phyloP scores from a whole-genome alignment of 1,284 basidiomycete genomes.

The Leccinum huronense region DNA sequence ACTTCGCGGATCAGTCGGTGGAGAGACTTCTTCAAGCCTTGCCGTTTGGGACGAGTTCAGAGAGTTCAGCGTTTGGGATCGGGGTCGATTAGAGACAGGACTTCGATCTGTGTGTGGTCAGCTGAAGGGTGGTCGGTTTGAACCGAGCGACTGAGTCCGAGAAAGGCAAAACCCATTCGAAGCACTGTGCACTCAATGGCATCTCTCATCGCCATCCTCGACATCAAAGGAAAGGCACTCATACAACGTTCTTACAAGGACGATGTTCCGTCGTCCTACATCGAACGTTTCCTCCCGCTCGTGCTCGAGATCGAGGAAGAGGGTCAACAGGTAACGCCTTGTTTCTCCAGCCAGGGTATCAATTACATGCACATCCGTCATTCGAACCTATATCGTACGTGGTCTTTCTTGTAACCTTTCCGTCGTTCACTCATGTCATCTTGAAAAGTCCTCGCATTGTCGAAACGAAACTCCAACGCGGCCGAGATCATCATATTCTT shows the following conservation, averaged over 20 bases:
- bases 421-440: not conserved
- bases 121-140: too few species aligned
- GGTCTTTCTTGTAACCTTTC: not conserved
- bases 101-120: constrained; percentile 37
- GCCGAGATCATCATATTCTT: constrained; percentile 97
- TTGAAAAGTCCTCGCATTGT: constrained; percentile 83
- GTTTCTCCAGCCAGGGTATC: constrained; percentile 90
- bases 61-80: constrained; percentile 61
- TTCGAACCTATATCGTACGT: constrained; percentile 91
- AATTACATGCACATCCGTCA: constrained; percentile 99
- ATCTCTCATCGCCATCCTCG: constrained; percentile 87
- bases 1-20: constrained; percentile 22
- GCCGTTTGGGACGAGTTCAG: constrained; percentile 66
- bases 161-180: too few species aligned
- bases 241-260: constrained; percentile 98
- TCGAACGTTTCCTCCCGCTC: constrained; percentile 94
- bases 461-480: constrained; percentile 95
- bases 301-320: constrained; percentile 98
- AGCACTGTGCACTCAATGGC: constrained; percentile 36
- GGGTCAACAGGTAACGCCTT: constrained; percentile 90
- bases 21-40: constrained; percentile 67
- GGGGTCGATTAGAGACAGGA: constrained; percentile 58
- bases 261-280: constrained; percentile 85
- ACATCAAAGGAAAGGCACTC: constrained; percentile 97
- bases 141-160: too few species aligned